A percentile compares a stretch with the other conserved stretches of the same genome.
phyloP scores from a whole-genome alignment of 352 stramenopile genomes.

The Globisporangium sylvaticum region DNA sequence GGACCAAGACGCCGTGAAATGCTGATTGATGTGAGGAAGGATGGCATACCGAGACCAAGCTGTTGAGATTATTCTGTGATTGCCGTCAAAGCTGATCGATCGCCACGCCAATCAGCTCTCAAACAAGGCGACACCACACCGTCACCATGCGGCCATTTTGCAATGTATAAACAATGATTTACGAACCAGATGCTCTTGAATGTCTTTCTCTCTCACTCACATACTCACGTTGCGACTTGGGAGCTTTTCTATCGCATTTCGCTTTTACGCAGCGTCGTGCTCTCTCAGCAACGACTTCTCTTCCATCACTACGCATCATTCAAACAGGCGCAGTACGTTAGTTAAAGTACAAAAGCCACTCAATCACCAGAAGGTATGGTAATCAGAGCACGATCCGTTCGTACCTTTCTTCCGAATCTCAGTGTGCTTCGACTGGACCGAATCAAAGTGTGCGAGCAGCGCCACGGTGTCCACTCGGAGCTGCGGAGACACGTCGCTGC shows the following conservation, averaged over 20 bases:
- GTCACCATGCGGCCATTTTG: not conserved
- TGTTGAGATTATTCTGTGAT: not conserved
- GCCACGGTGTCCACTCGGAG: constrained; percentile 44
- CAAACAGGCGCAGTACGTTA: not conserved
- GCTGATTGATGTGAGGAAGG: not conserved
- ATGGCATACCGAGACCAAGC: not conserved
- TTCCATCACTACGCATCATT: constrained; percentile 32
- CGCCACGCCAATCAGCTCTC: not conserved
- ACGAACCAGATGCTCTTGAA: not conserved
- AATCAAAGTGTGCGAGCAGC: constrained; percentile 71
- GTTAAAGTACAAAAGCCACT: not conserved
- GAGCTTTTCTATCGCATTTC: not conserved
- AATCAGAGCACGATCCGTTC: not conserved
- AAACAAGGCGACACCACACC: not conserved
- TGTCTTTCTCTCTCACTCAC: not conserved
- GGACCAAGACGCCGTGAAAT: not conserved
- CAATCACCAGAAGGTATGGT: not conserved
- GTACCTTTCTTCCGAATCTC: constrained; percentile 69
- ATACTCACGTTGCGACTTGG: not conserved
- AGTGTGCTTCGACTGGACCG: constrained; percentile 67
- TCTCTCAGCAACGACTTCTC: constrained; percentile 69
- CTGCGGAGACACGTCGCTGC: constrained; percentile 8
- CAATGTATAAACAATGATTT: not conserved
- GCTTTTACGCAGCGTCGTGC: constrained; percentile 19
- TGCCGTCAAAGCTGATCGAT: not conserved